Base-by-base conservation (phyloP, 2,329 filamentous ascomycete genomes). In the Pseudopithomyces maydicus region DNA sequence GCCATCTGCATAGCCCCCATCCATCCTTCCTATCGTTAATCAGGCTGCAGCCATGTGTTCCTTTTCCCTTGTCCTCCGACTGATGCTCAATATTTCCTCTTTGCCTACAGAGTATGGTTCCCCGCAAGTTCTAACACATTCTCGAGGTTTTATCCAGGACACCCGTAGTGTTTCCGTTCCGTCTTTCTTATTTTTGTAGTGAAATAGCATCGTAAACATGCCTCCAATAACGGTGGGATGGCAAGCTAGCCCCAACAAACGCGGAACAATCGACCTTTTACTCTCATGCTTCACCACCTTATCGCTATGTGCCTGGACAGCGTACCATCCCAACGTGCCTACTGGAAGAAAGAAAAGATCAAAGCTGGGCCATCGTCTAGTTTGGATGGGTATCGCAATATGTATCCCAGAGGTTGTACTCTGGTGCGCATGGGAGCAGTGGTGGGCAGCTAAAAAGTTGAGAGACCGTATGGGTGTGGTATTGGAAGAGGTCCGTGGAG, bases 321-420 rank as follows among this genome's bases (percentile, higher is more conserved):
- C 67, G 32, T 67, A 69, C 32, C 67, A 70, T 56, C 68, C 67
- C 3, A 70, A 71, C 47, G 48, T 71, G 2, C 48, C 46, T 12
- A 20, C 52, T 2, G 22, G 32, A 17, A 38, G 35, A 4, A 42
- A 32, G 1, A 8, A 39, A 12, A 56, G 54, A 42, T 29, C 39
- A 1, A 19, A 33, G 10, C 32, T 59, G 1, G 14, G 53, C 1
- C 54, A 61, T n/a, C 52, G 63, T 26, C 1, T 58, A 1, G 11
- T 47, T 14, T 69, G 68, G 65, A 69, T 67, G 58, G 14, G 55
- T 2, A 58, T 64, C 42, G 62, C 61, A 6, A 53, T 68, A 6
- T 53, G 67, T 33, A 35, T 58, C 5, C 68, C 66, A 22, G 67
- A 71, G 44, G 22, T 66, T 0, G 62, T 71, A 4, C 54, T 70